Base-by-base conservation (phyloP, 352 stramenopile species). In the Globisporangium heterothallicum region DNA sequence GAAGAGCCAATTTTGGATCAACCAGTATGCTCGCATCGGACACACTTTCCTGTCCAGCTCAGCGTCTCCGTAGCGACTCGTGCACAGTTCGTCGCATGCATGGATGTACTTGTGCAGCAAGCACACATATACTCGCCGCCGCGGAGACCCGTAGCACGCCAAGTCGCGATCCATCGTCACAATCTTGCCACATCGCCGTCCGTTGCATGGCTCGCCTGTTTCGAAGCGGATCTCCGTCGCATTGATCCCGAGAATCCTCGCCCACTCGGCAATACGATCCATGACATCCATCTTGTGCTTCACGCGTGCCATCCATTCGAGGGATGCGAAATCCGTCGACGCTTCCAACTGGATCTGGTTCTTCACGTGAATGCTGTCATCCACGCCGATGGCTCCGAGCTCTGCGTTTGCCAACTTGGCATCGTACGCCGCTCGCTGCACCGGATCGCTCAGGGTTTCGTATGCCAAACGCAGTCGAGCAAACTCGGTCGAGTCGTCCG, bases 241-340 rank as follows among this genome's bases (percentile, higher is more conserved):
- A 42, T 75, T 59, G 14, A 91, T 68, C 4, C 56, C 59, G 14
- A 88, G 60, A 13, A 91, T 58, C 53, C 74, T 84, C 16, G 73
- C 76, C 80, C 80, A 91, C 47, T 85, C 72, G 7, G 80, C 63
- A 42, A 91, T 85, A 8, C 74, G 70, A 32, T 83, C 80, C 78
- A 91, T 91, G 1, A 91, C 80, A 44, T 91, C 80, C 78, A 88
- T 91, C 51, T 91, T 91, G 75, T 91, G 78, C 55, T 91, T 88
- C 14, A 91, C 73, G 4, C 80, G 74, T 6, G 73, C 74, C 75
- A 91, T 88, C 80, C 80, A 91, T 60, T 91, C 80, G 2, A 91
- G 64, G 4, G 77, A 88, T 27, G 80, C 80, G 62, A 88, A 88
- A 46, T 91, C 77, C 16, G 71, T 82, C 13, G 72, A 70, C 12